Base-by-base conservation (phyloP, 495 filamentous ascomycete genomes). In the Penicillium steckii region DNA sequence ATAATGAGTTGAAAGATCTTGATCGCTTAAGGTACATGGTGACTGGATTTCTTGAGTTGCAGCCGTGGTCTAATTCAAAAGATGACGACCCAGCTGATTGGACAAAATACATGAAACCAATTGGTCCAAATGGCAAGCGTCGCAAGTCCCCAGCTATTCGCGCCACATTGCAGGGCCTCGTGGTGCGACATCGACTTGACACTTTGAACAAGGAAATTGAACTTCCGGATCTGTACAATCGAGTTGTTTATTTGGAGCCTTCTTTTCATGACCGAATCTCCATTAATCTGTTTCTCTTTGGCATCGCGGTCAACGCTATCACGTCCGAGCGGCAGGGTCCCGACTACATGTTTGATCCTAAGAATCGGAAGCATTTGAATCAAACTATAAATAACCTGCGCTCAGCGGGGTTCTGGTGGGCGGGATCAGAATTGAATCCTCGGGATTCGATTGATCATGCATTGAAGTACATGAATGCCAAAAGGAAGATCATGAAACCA, bases 341-440 rank as follows among this genome's bases (percentile, higher is more conserved):
- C 25, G 93, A 97, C 61, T 97, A 96, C 60, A 86, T 97, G 61
- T 96, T 96, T 58, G 85, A 95, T 48, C 77, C 82, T 0, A 80
- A 78, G 6, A 92, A 90, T 60, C 67, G 80, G 21, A 84, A 80
- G 33, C 70, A 77, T 44, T 72, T 96, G 0, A 70, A 80, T 38
- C 70, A 81, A 24, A 74, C 93, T 1, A 85, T 93, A 12, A 79
- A 76, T 45, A 96, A 97, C 62, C 71, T 97, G 25, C 78, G 88
- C 21, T 88, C 95, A 61, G 85, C 89, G n/a, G 87, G 87, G 33
- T 95, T 96, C 60, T 94, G 91, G 72, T 96, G 92, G 78, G 85
- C 86, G 8, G 90, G 91, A 29, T 90, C 88, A 51, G 82, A 84
- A 0, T 73, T 75, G 10, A 82, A 92, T 52, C 76, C 95, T 4